A percentile compares a stretch with the other conserved stretches of the same genome.
These are phyloP conservation scores for Populus davidiana DNA, from an alignment of 345 rosid species.

Conservation along the genomic window DNA sequence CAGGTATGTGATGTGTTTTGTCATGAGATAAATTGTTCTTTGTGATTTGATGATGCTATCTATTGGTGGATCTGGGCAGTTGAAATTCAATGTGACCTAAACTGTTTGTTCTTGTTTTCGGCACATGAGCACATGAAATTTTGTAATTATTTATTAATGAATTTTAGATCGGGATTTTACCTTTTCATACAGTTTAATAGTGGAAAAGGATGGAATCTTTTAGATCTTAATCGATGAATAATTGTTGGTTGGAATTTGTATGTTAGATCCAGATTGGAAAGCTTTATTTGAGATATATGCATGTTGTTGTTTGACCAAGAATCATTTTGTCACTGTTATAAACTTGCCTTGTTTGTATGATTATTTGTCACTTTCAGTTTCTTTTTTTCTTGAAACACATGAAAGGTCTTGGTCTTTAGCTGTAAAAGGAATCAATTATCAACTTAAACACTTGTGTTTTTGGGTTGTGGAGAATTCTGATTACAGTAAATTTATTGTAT, in stretches of 20 bases:
- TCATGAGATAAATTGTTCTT: neutral
- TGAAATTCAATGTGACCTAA: neutral
- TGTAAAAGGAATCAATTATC: neutral
- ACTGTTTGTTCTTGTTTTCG: neutral
- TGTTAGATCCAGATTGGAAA: neutral
- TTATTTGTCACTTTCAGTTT: neutral
- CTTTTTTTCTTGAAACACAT: neutral
- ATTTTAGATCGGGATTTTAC: no score
- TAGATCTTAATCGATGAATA: neutral
- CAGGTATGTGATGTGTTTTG: neutral
- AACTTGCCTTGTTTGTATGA: neutral
- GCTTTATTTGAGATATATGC: neutral
- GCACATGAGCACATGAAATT: neutral
- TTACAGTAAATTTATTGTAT: neutral
- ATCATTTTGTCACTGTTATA: neutral
- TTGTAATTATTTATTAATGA: neutral
- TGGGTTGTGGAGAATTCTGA: neutral
- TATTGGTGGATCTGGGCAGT: neutral
- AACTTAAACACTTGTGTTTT: neutral
- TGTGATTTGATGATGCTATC: neutral
- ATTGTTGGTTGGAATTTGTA: neutral
- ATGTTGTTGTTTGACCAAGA: neutral
- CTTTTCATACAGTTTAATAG: neutral
- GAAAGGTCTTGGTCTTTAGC: neutral
- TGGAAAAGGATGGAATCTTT: neutral